Evolutionary conservation across 331 rosid species (phyloP), one percentile per base, ranked within the genome.

Genomic region (Saraca asoca): DNA sequence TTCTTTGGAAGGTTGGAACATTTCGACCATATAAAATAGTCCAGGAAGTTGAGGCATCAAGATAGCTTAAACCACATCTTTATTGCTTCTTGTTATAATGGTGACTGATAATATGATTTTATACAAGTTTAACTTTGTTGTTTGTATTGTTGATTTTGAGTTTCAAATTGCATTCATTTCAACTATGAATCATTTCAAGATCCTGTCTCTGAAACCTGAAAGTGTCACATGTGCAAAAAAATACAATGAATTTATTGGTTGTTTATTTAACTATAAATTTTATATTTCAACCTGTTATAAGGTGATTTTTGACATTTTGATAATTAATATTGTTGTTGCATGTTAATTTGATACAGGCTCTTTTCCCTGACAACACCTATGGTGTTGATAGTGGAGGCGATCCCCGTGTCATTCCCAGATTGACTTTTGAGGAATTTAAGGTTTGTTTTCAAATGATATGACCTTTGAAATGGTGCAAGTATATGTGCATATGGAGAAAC

Each of bases 351-450:
- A 34, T 24, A 34, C 90, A 93, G 97, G 96, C 96, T 75, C 97
- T 94, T 70, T 94, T 83, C 78, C 99, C 99, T 6, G 97, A 94
- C 75, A 94, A 83, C 73, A 81, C 97, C 29, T 90, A 88, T 63
- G 97, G 96, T 35, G 97, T 94, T 73, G 97, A 94, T 74, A 90
- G 99, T 9, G 99, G 99, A 73, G 99, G 99, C 14, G 99, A 94
- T 78, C 99, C 99, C 29, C 81, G 37, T 54, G 91, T 81, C 72
- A 94, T 94, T 79, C 99, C 99, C 51, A 90, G 83, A 57, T 87
- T 94, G 79, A 85, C 91, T 57, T 94, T 76, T 69, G 89, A 90
- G 64, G 89, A 88, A 67, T 94, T 94, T 74, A 88, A 90, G 99
- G 99, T 94, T 53, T 79, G 88, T 69, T 54, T 69, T 65, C 7